phyloP scores from a whole-genome alignment of 139 green algal genomes.

The Chlorella sp. region DNA sequence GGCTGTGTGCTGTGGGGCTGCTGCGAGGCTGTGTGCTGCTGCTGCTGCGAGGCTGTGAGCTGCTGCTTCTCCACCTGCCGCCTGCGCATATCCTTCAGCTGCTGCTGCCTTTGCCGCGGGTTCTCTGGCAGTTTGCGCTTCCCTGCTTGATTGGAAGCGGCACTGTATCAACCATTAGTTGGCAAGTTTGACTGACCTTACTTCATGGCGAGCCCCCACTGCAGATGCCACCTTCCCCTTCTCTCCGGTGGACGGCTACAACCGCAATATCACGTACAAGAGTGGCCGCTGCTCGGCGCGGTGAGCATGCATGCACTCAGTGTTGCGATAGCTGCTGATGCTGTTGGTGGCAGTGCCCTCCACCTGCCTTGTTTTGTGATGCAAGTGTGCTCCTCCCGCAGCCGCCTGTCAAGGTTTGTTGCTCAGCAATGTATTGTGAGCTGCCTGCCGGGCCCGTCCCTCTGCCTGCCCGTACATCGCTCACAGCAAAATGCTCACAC shows the following conservation, averaged over 20 bases:
- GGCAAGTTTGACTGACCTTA: no score
- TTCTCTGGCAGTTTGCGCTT: neutral
- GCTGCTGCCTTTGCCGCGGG: neutral
- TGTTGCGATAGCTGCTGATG: neutral
- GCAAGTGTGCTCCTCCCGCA: neutral
- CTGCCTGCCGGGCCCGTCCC: no score
- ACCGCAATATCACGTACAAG: no score
- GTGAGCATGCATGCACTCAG: slow-evolving; percentile 2
- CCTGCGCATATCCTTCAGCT: neutral
- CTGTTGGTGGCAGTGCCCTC: neutral
- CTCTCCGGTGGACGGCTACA: slow-evolving; percentile 44
- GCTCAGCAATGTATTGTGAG: no score
- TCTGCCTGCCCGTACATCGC: no score
- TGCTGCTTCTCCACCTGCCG: no score
- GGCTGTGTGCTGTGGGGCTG: no score
- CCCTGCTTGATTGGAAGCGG: no score
- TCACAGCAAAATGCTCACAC: no score
- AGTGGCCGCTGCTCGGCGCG: slow-evolving; percentile 27
- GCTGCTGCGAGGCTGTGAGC: no score
- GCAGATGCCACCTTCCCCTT: slow-evolving; percentile 58
- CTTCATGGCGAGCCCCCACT: neutral
- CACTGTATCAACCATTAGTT: no score
- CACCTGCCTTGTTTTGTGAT: neutral
- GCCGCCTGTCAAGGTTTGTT: neutral
- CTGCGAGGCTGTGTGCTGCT: no score